Conservation (phyloP, 768 basidiomycete species). For the Mycena leptocephala region DNA sequence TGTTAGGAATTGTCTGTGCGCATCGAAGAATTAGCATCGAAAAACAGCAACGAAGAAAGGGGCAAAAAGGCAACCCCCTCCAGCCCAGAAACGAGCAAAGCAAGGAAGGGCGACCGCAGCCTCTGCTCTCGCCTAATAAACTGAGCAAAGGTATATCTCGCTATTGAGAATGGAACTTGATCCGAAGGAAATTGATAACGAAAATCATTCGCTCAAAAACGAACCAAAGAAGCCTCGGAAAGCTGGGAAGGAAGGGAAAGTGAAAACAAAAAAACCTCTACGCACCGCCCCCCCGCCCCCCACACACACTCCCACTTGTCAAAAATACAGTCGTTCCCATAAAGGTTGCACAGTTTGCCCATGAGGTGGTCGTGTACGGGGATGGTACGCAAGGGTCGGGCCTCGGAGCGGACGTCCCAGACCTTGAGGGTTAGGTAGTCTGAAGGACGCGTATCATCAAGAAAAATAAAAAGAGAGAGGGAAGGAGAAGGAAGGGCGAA, state of each 20-base stretch:
- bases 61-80: too few species aligned
- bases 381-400: slow-evolving; percentile 95
- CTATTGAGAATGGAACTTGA: too few species aligned
- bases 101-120: too few species aligned
- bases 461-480: too few species aligned
- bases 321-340: slow-evolving; percentile 99
- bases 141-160: too few species aligned
- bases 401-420: slow-evolving; percentile 99
- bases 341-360: slow-evolving; percentile 98
- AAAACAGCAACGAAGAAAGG: background rate
- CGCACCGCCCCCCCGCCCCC: slow-evolving; percentile 95
- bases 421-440: slow-evolving; percentile 99
- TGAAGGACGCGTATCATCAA: background rate
- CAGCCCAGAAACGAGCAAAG: too few species aligned
- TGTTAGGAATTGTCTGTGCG: slow-evolving; percentile 89
- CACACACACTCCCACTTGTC: slow-evolving; percentile 99
- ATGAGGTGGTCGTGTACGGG: slow-evolving; percentile 98
- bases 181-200: too few species aligned
- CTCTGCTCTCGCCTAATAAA: too few species aligned
- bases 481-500: too few species aligned
- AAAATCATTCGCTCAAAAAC: background rate
- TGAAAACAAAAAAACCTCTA: slow-evolving; percentile 37
- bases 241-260: background rate
- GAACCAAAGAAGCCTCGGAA: background rate
- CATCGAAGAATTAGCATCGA: background rate